phyloP scores from a whole-genome alignment of 108 stramenopile species.

The Skeletonema menzelii region DNA sequence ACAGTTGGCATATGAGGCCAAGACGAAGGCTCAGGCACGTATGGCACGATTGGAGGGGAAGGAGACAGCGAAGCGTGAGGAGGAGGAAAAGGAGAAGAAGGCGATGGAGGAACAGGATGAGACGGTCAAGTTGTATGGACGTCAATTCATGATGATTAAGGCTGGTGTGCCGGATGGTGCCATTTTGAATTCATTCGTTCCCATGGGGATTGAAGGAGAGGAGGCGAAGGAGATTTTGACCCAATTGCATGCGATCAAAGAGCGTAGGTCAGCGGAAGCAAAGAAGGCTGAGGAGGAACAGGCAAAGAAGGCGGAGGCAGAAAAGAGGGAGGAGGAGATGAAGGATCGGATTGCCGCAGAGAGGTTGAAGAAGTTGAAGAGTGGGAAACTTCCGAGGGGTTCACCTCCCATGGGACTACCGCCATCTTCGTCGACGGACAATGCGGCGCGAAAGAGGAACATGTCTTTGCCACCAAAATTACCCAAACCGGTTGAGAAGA shows the following conservation, averaged over 20 bases:
- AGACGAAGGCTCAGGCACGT: constrained; percentile 32
- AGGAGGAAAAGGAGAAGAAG: constrained; percentile 35
- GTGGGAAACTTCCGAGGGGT: constrained; percentile 9
- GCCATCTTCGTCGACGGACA: background rate
- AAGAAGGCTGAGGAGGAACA: constrained; percentile 30
- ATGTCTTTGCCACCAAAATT: background rate
- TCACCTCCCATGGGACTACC: constrained; percentile 1
- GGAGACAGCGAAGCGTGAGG: constrained; percentile 35
- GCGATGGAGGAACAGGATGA: constrained; percentile 37
- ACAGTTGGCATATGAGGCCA: constrained; percentile 48
- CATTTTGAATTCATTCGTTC: constrained; percentile 28
- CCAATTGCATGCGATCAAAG: constrained; percentile 27
- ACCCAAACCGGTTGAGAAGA: background rate
- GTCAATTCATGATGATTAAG: constrained; percentile 53
- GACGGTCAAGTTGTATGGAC: constrained; percentile 33
- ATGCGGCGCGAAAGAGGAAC: background rate
- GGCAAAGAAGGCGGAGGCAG: constrained; percentile 13
- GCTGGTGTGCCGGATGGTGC: constrained; percentile 52
- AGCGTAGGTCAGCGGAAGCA: constrained; percentile 16
- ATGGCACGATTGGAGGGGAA: constrained; percentile 31
- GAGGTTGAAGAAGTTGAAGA: constrained; percentile 35
- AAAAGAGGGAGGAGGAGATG: constrained; percentile 31
- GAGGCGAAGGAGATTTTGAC: constrained; percentile 39
- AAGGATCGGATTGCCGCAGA: constrained; percentile 37
- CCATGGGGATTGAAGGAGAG: constrained; percentile 42